Conservation (phyloP, 345 rosid species). For the Excoecaria agallocha region DNA sequence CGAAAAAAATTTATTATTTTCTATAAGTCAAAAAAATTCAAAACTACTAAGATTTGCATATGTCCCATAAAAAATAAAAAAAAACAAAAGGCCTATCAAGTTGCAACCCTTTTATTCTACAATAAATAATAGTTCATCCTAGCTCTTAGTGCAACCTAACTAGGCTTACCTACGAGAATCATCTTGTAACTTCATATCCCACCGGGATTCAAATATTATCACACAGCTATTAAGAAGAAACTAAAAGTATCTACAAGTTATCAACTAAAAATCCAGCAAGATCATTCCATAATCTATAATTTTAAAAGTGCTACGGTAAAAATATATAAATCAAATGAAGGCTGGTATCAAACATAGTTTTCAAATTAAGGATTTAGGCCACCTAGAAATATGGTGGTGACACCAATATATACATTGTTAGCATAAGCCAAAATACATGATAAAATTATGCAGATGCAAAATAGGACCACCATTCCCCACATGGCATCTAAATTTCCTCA, state of each 20-base stretch:
- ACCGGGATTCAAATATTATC: slow-evolving; percentile 14
- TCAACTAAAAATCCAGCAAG: slow-evolving; percentile 20
- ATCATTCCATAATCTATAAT: slow-evolving; percentile 27
- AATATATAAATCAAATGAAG: too few species aligned
- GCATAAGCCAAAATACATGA: too few species aligned
- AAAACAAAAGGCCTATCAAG: too few species aligned
- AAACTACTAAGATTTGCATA: slow-evolving; percentile 25
- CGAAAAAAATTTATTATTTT: too few species aligned
- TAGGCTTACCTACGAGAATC: neutral
- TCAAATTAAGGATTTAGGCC: too few species aligned
- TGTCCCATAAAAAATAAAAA: slow-evolving; percentile 7
- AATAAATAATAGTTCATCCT: neutral
- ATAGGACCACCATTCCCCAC: too few species aligned
- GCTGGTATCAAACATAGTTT: too few species aligned
- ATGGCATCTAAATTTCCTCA: too few species aligned
- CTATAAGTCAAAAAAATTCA: slow-evolving; percentile 14
- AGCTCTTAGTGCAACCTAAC: slow-evolving; percentile 3
- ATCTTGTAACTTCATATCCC: neutral
- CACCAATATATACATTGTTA: too few species aligned
- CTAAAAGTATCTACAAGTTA: slow-evolving; percentile 10
- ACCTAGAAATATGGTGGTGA: too few species aligned
- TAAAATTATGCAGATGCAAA: too few species aligned
- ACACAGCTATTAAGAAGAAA: slow-evolving; percentile 12
- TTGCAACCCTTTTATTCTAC: neutral
- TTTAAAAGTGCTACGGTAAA: too few species aligned